Conservation (phyloP, 306 rosid genomes). For the Dryas drummondii region DNA sequence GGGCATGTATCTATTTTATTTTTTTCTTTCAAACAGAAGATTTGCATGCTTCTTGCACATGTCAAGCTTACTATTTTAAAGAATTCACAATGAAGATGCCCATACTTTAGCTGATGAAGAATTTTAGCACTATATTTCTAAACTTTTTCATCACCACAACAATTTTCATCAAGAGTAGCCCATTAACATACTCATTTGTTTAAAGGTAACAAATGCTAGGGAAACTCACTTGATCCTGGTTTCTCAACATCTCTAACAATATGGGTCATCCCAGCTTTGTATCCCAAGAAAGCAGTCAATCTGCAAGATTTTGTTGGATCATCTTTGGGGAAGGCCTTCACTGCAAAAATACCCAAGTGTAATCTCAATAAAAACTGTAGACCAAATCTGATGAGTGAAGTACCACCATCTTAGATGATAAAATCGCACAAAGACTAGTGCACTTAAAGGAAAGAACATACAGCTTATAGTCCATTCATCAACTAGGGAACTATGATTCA, state of each 20-base stretch:
- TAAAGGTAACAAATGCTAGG: background rate
- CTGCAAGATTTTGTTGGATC: constrained; percentile 56
- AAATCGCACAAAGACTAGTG: no score
- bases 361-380: background rate
- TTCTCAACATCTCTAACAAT: constrained; percentile 82
- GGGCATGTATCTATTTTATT: background rate
- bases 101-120: background rate
- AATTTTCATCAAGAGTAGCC: background rate
- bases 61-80: no score
- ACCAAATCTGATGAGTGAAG: background rate
- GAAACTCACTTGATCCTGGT: constrained; percentile 78
- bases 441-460: no score
- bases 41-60: no score
- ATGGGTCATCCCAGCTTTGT: constrained; percentile 89
- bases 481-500: background rate
- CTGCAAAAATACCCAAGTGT: constrained; percentile 31
- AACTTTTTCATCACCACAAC: background rate
- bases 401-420: no score
- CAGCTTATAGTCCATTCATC: background rate
- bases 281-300: constrained; percentile 76
- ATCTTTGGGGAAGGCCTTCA: constrained; percentile 78
- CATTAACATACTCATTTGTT: background rate
- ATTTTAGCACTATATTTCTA: background rate
- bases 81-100: no score
- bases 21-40: background rate